Evolutionary conservation across 441 rosid species (phyloP).

Genomic region (Geranium incanum): DNA sequence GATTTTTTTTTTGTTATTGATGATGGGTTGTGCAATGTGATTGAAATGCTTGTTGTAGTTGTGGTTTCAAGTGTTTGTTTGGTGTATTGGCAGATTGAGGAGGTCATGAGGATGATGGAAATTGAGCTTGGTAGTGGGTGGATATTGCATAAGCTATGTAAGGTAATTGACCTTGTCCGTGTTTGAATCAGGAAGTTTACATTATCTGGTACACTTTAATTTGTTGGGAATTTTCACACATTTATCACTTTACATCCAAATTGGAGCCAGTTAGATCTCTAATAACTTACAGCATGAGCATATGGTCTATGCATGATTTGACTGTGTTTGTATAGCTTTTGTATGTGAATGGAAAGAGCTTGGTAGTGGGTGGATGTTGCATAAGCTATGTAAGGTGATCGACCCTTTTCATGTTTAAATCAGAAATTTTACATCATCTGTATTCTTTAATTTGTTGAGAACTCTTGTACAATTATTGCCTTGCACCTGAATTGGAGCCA

Average conservation of each 20-base stretch:
- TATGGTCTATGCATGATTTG: too few species aligned
- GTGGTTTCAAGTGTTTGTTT: conserved; percentile 4
- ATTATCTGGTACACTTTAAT: neutral
- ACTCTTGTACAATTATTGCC: neutral
- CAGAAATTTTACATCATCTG: neutral
- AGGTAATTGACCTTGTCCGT: conserved; percentile 6
- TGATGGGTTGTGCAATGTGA: neutral
- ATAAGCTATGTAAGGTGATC: conserved; percentile 38
- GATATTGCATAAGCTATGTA: conserved; percentile 62
- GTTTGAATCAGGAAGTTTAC: neutral
- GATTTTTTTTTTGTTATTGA: neutral
- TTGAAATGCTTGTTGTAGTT: neutral
- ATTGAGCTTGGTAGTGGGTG: conserved; percentile 67
- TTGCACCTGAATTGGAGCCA: neutral
- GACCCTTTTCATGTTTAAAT: neutral
- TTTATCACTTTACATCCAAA: neutral
- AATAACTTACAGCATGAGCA: neutral
- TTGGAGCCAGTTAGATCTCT: neutral
- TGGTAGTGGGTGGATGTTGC: conserved; percentile 75
- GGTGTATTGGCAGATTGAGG: conserved; percentile 47
- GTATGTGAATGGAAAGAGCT: conserved; percentile 22
- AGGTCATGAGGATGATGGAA: conserved; percentile 75
- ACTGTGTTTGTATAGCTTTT: too few species aligned
- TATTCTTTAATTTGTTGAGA: neutral
- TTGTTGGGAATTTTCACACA: neutral